A percentile compares a stretch with the other conserved stretches of the same genome.
Conservation (phyloP, 2,329 filamentous ascomycete genomes). For the Botrytis sinoallii region DNA sequence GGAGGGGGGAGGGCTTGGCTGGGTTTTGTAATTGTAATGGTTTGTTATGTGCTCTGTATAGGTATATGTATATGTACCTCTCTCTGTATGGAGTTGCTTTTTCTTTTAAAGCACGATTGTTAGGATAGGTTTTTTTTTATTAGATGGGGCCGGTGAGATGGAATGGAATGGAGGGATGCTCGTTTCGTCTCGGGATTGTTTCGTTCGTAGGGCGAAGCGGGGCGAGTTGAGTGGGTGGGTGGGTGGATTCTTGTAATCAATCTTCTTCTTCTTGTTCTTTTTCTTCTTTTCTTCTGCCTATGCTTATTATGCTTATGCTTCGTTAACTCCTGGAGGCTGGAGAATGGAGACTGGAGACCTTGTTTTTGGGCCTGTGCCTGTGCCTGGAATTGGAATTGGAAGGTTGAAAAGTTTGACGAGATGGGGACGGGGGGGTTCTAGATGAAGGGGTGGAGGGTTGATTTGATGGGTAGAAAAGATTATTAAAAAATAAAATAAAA, state of each 20-base stretch:
- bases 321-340: neutral
- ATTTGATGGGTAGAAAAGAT: neutral
- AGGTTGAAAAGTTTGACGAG: neutral
- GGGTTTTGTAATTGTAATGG: neutral
- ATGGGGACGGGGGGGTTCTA: neutral
- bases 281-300: neutral
- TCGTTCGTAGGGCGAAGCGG: constrained; percentile 3
- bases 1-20: neutral
- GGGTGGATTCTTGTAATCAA: neutral
- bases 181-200: neutral
- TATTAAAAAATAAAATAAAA: neutral
- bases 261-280: neutral
- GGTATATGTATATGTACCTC: neutral
- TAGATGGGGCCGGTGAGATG: neutral
- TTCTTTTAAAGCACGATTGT: neutral
- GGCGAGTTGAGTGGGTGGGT: neutral
- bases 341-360: neutral
- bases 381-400: neutral
- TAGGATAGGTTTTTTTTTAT: neutral
- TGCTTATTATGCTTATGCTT: neutral
- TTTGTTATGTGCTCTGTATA: too few species aligned
- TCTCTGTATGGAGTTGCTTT: neutral
- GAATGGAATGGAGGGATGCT: neutral
- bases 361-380: neutral
- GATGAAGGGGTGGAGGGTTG: neutral